Conservation (phyloP, 345 rosid species). For the Eucalyptus sp. region DNA sequence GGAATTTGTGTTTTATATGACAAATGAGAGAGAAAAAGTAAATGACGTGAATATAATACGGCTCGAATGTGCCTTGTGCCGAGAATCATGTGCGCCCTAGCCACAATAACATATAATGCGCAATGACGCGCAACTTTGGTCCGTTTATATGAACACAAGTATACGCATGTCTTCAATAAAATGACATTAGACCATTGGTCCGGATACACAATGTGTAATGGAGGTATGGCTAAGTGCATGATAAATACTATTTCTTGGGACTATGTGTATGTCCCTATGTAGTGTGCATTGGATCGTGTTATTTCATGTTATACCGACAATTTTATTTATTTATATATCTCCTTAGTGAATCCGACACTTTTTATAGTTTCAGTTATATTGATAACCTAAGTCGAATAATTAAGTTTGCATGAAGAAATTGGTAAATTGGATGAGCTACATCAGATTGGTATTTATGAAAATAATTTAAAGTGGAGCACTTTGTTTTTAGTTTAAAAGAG, state of each 20-base stretch:
- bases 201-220: accelerated
- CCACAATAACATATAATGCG: neutral
- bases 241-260: too few species aligned
- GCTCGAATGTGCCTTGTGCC: neutral
- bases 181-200: too few species aligned
- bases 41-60: neutral
- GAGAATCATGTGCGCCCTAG: neutral
- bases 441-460: neutral
- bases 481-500: neutral
- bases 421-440: neutral
- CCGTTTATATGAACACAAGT: neutral
- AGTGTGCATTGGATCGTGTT: neutral
- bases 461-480: neutral
- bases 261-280: neutral
- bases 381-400: accelerated
- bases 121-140: neutral
- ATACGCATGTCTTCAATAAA: neutral
- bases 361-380: neutral
- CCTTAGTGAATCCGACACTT: accelerated
- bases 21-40: neutral
- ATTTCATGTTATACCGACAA: accelerated
- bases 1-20: too few species aligned
- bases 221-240: neutral
- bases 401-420: neutral
- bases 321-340: neutral